These are phyloP conservation scores for Sporothrix euskadiensis DNA, from an alignment of 2,329 filamentous ascomycete species.

Conservation along the genomic window DNA sequence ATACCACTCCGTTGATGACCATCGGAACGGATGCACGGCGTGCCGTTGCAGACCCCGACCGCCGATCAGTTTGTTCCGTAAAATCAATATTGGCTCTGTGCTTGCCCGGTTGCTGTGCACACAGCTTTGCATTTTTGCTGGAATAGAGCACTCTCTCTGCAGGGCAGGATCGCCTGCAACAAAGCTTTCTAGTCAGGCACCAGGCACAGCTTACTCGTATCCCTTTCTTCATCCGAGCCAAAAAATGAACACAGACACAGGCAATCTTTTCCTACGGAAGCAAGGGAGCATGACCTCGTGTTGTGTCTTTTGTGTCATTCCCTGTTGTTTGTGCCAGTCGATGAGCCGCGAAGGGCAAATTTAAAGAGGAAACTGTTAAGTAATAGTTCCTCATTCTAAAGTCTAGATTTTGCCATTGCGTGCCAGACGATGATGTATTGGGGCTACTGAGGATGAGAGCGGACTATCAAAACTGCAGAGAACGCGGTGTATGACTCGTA, in stretches of 20 bases:
- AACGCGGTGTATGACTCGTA: background rate
- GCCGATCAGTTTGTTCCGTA: background rate
- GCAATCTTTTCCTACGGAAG: background rate
- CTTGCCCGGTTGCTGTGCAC: background rate
- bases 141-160: background rate
- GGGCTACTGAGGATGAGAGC: background rate
- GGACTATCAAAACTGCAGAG: background rate
- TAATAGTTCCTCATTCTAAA: background rate
- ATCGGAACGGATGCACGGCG: background rate
- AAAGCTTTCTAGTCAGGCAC: slow-evolving; percentile 2
- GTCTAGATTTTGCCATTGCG: background rate
- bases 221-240: background rate
- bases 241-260: background rate
- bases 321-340: background rate
- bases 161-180: background rate
- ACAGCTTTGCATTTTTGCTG: background rate
- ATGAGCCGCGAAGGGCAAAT: background rate
- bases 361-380: background rate
- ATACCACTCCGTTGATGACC: background rate
- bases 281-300: slow-evolving; percentile 4
- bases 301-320: background rate
- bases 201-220: background rate
- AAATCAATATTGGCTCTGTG: background rate
- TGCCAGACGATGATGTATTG: background rate
- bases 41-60: background rate